These are phyloP conservation scores for Rosa hybrid DNA, from an alignment of 331 rosid species.

Conservation along the genomic window DNA sequence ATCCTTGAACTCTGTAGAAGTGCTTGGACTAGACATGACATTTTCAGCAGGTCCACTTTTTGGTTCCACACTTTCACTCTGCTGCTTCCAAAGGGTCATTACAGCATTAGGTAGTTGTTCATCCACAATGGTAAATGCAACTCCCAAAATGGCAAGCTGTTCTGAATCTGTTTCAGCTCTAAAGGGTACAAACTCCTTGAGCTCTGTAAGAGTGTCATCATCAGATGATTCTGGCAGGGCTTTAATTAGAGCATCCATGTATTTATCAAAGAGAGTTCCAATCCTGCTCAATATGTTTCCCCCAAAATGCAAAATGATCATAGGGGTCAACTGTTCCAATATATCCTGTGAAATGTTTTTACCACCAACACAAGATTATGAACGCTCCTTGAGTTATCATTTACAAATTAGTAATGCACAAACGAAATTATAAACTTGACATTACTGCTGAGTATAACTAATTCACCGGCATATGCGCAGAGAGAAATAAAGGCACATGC, in stretches of 20 bases:
- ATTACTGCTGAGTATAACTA: background rate
- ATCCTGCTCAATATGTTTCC: slow-evolving; percentile 73
- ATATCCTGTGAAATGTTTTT: slow-evolving; percentile 65
- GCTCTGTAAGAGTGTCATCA: slow-evolving; percentile 80
- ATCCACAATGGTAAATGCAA: slow-evolving; percentile 89
- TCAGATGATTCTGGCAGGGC: slow-evolving; percentile 86
- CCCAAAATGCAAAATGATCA: slow-evolving; percentile 73
- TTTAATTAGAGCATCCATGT: slow-evolving; percentile 85
- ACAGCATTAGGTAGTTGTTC: slow-evolving; percentile 80
- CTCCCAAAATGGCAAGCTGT: slow-evolving; percentile 84
- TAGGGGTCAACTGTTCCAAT: slow-evolving; percentile 81
- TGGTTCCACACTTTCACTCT: slow-evolving; percentile 52
- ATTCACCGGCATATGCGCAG: background rate
- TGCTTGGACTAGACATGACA: slow-evolving; percentile 46
- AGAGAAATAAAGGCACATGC: background rate
- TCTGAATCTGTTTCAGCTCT: slow-evolving; percentile 96
- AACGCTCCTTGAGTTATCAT: background rate
- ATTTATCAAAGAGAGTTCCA: slow-evolving; percentile 73
- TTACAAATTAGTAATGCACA: background rate
- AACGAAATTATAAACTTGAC: background rate
- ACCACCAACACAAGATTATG: slow-evolving; percentile 9
- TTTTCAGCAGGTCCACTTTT: slow-evolving; percentile 50
- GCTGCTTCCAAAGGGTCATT: slow-evolving; percentile 63
- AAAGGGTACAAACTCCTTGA: slow-evolving; percentile 66
- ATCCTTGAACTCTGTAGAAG: slow-evolving; percentile 71